Percentiles rank a stretch among this genome's conserved stretches.
Conservation (phyloP, 2,329 filamentous ascomycete species). For the Pseudocercospora fijiensis region DNA sequence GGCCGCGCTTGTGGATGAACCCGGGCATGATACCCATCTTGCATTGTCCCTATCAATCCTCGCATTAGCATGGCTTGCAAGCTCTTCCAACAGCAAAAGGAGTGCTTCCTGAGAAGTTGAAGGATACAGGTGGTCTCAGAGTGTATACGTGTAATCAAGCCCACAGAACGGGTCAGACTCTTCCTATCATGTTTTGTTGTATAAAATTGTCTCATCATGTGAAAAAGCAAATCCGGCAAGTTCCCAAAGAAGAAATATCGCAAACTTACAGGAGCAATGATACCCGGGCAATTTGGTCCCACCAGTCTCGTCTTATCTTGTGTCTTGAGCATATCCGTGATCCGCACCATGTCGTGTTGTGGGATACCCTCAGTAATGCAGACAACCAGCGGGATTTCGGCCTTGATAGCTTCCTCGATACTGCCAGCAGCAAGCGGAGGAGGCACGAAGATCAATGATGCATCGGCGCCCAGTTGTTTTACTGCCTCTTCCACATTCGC, state of each 20-base stretch:
- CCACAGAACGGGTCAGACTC: slow-evolving; percentile 38
- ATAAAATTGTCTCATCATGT: slow-evolving; percentile 30
- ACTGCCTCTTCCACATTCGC: slow-evolving; percentile 83
- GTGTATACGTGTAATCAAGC: slow-evolving; percentile 33
- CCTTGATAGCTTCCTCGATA: slow-evolving; percentile 94
- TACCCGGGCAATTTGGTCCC: slow-evolving; percentile 96
- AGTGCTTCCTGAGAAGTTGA: neutral
- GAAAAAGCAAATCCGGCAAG: slow-evolving; percentile 11
- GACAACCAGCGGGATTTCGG: slow-evolving; percentile 91
- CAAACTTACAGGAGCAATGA: slow-evolving; percentile 70
- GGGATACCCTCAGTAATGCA: slow-evolving; percentile 98
- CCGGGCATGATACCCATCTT: slow-evolving; percentile 99
- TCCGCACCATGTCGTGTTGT: slow-evolving; percentile 99
- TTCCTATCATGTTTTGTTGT: slow-evolving; percentile 40
- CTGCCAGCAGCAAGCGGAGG: slow-evolving; percentile 87
- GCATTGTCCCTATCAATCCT: slow-evolving; percentile 76
- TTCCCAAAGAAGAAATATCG: slow-evolving; percentile 10
- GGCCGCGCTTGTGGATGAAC: slow-evolving; percentile 99
- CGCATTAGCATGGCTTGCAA: slow-evolving; percentile 10
- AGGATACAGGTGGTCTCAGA: slow-evolving; percentile 23
- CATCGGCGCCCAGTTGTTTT: slow-evolving; percentile 84
- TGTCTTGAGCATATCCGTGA: slow-evolving; percentile 95
- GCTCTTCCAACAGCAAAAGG: neutral
- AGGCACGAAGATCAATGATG: slow-evolving; percentile 95
- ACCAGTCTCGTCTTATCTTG: slow-evolving; percentile 96